Percentiles rank a stretch among this genome's conserved stretches.
Conservation (phyloP, 208 protist genomes). For the Leishmania major region DNA sequence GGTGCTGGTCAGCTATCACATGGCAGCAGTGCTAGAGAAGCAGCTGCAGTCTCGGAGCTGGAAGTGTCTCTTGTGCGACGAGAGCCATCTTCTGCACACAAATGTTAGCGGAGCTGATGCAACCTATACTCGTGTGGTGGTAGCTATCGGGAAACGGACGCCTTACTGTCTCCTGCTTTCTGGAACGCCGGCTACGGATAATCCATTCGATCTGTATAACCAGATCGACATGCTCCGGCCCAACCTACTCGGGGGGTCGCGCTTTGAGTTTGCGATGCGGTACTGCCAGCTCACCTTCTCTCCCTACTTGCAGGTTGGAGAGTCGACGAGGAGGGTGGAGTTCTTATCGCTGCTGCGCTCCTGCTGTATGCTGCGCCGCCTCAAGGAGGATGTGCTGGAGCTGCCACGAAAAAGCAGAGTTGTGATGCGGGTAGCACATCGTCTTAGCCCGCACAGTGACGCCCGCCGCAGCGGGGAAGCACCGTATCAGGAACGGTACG, state of each 20-base stretch:
- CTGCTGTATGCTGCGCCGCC: slow-evolving; percentile 65
- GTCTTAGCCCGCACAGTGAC: not conserved
- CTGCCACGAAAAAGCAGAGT: slow-evolving; percentile 71
- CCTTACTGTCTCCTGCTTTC: slow-evolving; percentile 72
- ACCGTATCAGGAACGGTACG: slow-evolving; percentile 69
- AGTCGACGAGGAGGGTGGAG: slow-evolving; percentile 52
- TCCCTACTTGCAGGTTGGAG: slow-evolving; percentile 56
- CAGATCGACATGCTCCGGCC: slow-evolving; percentile 65
- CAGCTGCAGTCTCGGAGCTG: slow-evolving; percentile 47
- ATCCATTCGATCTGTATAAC: slow-evolving; percentile 83
- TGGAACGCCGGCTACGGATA: slow-evolving; percentile 64
- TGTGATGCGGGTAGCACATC: slow-evolving; percentile 56
- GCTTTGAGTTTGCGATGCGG: slow-evolving; percentile 74
- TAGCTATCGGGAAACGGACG: slow-evolving; percentile 37
- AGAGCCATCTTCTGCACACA: slow-evolving; percentile 84
- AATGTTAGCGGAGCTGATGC: slow-evolving; percentile 62
- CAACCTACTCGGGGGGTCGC: slow-evolving; percentile 53
- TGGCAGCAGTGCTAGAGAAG: slow-evolving; percentile 55
- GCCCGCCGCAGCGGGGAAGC: not conserved
- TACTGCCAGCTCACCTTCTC: slow-evolving; percentile 61
- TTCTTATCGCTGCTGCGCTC: slow-evolving; percentile 45
- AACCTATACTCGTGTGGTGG: slow-evolving; percentile 61
- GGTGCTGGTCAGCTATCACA: slow-evolving; percentile 85
- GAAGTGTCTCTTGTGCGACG: slow-evolving; percentile 69
- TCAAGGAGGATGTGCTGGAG: slow-evolving; percentile 78